Percentiles rank a stretch among this genome's conserved stretches.
phyloP scores from a whole-genome alignment of 2,329 filamentous ascomycete genomes.

The Fusarium setosum region DNA sequence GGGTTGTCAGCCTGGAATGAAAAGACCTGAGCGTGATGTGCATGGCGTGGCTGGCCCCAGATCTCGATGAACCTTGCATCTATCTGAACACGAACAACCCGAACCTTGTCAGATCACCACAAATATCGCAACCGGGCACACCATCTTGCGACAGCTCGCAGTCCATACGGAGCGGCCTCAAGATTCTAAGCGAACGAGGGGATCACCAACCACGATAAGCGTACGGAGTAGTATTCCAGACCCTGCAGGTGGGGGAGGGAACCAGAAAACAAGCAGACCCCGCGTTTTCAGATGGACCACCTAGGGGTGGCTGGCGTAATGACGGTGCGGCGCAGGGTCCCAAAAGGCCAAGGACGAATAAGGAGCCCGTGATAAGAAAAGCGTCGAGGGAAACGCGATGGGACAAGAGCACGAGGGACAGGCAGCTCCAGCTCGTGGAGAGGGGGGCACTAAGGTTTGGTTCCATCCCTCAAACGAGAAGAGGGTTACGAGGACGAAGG shows the following conservation, averaged over 20 bases:
- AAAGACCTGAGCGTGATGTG: neutral
- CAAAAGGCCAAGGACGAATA: constrained; percentile 35
- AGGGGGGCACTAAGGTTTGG: constrained; percentile 32
- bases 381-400: constrained; percentile 17
- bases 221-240: constrained; percentile 22
- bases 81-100: neutral
- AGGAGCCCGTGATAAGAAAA: constrained; percentile 38
- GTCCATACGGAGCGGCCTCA: constrained; percentile 11
- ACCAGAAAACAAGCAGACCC: constrained; percentile 29
- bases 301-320: constrained; percentile 27
- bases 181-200: constrained; percentile 9
- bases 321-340: constrained; percentile 36
- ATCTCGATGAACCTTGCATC: neutral
- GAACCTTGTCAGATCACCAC: neutral
- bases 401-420: constrained; percentile 34
- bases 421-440: constrained; percentile 5
- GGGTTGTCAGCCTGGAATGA: constrained; percentile 3
- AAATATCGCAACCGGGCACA: neutral
- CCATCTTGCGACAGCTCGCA: constrained; percentile 1
- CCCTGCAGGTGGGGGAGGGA: constrained; percentile 38
- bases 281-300: constrained; percentile 37
- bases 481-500: neutral
- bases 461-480: constrained; percentile 34
- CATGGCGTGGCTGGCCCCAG: too few relatives aligned
- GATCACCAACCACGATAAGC: constrained; percentile 20